Conservation (phyloP, 495 filamentous ascomycete species). For the Margaritispora aquatica region DNA sequence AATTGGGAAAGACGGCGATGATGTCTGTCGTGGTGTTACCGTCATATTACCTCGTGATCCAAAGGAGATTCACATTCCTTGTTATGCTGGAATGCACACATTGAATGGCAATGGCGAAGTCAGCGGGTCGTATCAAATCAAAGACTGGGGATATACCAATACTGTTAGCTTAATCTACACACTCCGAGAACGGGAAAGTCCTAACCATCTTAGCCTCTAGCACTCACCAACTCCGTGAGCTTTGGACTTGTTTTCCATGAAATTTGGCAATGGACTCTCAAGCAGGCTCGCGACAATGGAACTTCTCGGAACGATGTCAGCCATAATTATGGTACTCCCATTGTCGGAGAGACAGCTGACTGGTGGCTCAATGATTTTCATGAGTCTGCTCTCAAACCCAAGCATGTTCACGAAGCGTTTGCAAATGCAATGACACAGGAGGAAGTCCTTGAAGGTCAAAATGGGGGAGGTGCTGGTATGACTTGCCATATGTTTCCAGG, state of each 20-base stretch:
- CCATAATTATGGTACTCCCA: constrained; percentile 21
- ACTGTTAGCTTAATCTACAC: constrained; percentile 10
- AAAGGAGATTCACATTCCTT: constrained; percentile 21
- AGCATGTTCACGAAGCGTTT: constrained; percentile 19
- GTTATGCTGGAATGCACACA: constrained; percentile 22
- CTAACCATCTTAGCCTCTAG: constrained; percentile 16
- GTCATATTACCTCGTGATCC: constrained; percentile 24
- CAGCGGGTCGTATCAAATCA: constrained; percentile 21
- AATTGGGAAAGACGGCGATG: constrained; percentile 17
- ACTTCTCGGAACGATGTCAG: constrained; percentile 6
- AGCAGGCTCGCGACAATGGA: constrained; percentile 9
- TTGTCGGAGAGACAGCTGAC: constrained; percentile 25
- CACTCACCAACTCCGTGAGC: constrained; percentile 23
- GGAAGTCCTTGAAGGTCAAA: constrained; percentile 22
- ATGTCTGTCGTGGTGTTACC: constrained; percentile 22
- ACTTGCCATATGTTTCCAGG: constrained; percentile 25
- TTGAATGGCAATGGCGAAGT: constrained; percentile 26
- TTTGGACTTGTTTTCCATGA: constrained; percentile 20
- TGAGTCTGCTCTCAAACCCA: constrained; percentile 11
- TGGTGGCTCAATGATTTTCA: constrained; percentile 23
- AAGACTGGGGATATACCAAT: constrained; percentile 25
- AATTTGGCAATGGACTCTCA: constrained; percentile 21
- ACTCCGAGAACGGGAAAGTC: not conserved
- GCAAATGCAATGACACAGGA: constrained; percentile 12
- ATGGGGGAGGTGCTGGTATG: constrained; percentile 25